Conservation (phyloP, 768 basidiomycete species). For the Rickenella mellea region DNA sequence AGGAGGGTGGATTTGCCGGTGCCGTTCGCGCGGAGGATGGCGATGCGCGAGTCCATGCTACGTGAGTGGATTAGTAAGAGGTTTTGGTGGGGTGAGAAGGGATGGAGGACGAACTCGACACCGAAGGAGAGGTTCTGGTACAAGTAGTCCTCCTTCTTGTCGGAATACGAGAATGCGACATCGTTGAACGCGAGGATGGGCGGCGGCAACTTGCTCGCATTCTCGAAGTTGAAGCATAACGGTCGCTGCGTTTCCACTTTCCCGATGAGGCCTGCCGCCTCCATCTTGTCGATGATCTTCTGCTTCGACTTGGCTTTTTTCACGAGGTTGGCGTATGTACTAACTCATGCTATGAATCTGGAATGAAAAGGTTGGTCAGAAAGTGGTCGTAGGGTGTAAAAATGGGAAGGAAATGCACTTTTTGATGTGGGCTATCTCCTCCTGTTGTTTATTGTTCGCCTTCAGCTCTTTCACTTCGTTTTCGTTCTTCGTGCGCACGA, state of each 20-base stretch:
- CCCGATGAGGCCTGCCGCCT: constrained; percentile 42
- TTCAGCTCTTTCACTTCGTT: constrained; percentile 51
- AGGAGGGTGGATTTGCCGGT: constrained; percentile 90
- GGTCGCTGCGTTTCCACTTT: constrained; percentile 27
- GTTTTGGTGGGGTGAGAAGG: not conserved
- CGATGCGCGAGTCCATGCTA: constrained; percentile 90
- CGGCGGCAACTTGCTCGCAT: constrained; percentile 38
- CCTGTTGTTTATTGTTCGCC: constrained; percentile 45
- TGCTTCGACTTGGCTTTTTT: constrained; percentile 49
- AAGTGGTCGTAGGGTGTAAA: not conserved
- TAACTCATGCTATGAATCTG: constrained; percentile 55
- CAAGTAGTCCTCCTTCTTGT: constrained; percentile 35
- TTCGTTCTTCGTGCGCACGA: constrained; percentile 41
- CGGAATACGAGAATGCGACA: constrained; percentile 42
- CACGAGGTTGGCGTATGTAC: constrained; percentile 51
- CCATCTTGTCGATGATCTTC: constrained; percentile 55
- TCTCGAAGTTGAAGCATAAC: constrained; percentile 41
- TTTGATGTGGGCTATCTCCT: constrained; percentile 46
- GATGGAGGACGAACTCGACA: constrained; percentile 28
- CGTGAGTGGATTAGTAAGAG: not conserved
- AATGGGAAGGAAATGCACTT: constrained; percentile 25
- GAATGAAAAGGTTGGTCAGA: constrained; percentile 5
- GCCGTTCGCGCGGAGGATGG: constrained; percentile 94
- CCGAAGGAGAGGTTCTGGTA: constrained; percentile 40
- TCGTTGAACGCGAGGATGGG: constrained; percentile 46